Evolutionary conservation across 2,329 filamentous ascomycete species (phyloP).

Genomic region (Erysiphe pulchra): DNA sequence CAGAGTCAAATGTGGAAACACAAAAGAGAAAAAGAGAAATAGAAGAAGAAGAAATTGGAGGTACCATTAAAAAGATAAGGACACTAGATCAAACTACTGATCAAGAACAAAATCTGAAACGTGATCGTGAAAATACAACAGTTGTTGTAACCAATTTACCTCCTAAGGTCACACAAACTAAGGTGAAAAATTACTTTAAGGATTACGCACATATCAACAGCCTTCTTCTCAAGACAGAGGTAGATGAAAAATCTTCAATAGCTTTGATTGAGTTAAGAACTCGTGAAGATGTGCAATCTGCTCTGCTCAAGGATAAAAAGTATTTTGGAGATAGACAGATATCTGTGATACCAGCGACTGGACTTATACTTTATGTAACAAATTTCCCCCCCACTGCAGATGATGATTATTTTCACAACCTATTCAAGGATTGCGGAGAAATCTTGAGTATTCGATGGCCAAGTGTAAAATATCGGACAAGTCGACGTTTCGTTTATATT

Average conservation of each 20-base stretch:
- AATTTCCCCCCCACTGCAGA: conserved; percentile 68
- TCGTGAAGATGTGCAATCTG: conserved; percentile 55
- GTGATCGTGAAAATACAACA: conserved; percentile 76
- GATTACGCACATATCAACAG: conserved; percentile 70
- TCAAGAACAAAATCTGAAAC: conserved; percentile 26
- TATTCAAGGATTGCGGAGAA: conserved; percentile 54
- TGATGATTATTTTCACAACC: conserved; percentile 36
- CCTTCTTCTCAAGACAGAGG: conserved; percentile 39
- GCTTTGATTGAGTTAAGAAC: conserved; percentile 70
- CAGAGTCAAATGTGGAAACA: conserved; percentile 5
- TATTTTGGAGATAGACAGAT: conserved; percentile 50
- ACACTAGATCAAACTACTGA: conserved; percentile 13
- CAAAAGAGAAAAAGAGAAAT: conserved; percentile 54
- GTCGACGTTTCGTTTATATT: conserved; percentile 84
- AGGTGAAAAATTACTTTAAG: conserved; percentile 70
- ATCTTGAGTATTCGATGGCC: conserved; percentile 74
- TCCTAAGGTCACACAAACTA: conserved; percentile 37
- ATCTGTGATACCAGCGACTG: conserved; percentile 45
- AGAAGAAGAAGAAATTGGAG: conserved; percentile 24
- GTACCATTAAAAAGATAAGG: conserved; percentile 40
- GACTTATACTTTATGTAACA: conserved; percentile 65
- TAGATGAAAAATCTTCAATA: conserved; percentile 31
- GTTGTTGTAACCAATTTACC: conserved; percentile 63
- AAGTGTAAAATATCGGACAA: conserved; percentile 67
- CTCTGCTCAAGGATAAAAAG: conserved; percentile 59